Evolutionary conservation across 1,284 basidiomycete species (phyloP), one percentile per base, ranked within the genome.

Genomic region (Marasmius tenuissimus): DNA sequence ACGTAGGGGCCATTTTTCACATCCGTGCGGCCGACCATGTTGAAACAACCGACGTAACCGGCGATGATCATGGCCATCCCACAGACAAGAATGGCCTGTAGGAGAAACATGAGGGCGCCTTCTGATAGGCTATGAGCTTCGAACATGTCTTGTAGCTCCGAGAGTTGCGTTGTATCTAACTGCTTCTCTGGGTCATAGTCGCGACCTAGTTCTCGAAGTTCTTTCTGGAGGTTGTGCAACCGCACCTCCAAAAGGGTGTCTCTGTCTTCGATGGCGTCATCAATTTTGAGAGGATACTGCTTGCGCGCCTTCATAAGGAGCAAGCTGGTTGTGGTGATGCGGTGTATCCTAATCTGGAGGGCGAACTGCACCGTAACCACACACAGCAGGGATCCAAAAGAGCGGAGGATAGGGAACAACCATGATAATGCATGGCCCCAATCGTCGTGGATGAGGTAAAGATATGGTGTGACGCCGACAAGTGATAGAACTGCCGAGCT

Each of bases 21-120:
- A 4, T 57, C 27, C 4, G 55, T 39, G 6, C 27, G 8, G 33
- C 45, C 42, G 7, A 62, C 58, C 40, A 62, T 37, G 2, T 57
- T 37, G 39, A 59, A 62, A n/a, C 61, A 62, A 3, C 61, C 61
- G 7, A 59, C 14, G 22, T 62, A 62, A 0, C 61, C 57, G 16
- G 55, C 37, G 4, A 54, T 4, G 18, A 38, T 51, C 50, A 54
- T 56, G 4, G 12, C 1, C n/a, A 59, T 53, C 4, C 61, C 61
- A 12, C 56, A 34, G 3, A 59, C 38, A 34, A 62, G 9, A 12
- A 52, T 16, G 33, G 48, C 33, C 39, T 53, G 54, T 7, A 58
- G 51, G 10, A 8, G 0, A 7, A 7, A n/a, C 50, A 58, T 33
- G 27, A 27, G 27, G 2, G 27, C 27, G 27, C 4, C 33, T 20